Base-by-base conservation (phyloP, 805 yeast genomes). In the Clavispora carvajalis region DNA sequence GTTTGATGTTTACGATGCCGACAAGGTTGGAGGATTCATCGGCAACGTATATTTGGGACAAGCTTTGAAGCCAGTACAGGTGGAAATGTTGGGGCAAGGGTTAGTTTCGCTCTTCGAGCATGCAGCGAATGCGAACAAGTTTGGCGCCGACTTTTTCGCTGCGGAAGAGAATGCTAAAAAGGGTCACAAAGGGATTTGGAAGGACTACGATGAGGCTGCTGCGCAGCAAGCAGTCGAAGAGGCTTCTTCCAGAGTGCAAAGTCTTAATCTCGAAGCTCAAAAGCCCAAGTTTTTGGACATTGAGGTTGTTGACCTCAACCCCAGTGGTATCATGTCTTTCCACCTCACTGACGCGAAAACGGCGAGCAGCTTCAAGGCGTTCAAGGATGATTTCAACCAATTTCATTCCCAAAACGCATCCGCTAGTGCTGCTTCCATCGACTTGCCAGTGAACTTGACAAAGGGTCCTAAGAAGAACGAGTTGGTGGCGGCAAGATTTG, bases 1-100 rank as follows among this genome's bases (percentile, higher is more conserved):
- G 47, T 65, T 87, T 47, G 82, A 82, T 39, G 74, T 87, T 16
- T 76, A 76, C 48, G 81, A 76, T 42, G 75, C 76, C 38, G 96
- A 88, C 58, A 84, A 80, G 55, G 69, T 81, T 41, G 95, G 95
- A 43, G 86, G 85, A 0, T 88, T 88, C 54, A 77, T 85, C 54
- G 93, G 95, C 35, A 77, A 80, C 53, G 52, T 85, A 38, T 83
- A 65, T 55, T 53, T 77, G 9, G 71, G 77, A 2, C 69, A 67
- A 34, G 65, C 68, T 22, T 50, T 58, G 23, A 44, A 47, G 16
- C 89, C 87, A 17, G 69, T 79, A 46, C 90, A 83, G 52, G 64
- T 71, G 11, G 59, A 65, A 16, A 67, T 87, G 39, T 65, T 84
- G 43, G 69, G 69, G 22, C 73, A 74, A 39, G 96, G 95, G 3